These are phyloP conservation scores for Diacronema lutheri DNA, from an alignment of 78 protist genomes.

Conservation along the genomic window DNA sequence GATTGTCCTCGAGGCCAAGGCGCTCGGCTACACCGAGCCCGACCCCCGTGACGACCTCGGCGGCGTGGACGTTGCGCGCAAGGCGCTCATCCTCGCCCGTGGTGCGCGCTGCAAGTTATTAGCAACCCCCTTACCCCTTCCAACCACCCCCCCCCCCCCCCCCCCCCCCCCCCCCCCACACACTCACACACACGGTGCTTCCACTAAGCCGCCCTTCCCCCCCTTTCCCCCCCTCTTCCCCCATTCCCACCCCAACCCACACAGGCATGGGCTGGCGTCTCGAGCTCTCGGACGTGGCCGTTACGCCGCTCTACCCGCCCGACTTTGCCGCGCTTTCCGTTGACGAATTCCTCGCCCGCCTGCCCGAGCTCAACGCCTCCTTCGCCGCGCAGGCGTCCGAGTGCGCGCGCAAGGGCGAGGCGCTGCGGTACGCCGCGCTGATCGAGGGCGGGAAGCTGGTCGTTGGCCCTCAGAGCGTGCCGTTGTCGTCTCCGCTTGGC, in stretches of 20 bases:
- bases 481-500: neutral
- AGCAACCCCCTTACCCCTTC: too few species aligned
- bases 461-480: neutral
- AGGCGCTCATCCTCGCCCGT: conserved; percentile 56
- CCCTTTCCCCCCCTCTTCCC: too few species aligned
- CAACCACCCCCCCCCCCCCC: neutral
- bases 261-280: conserved; percentile 19
- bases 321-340: neutral
- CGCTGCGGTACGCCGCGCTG: neutral
- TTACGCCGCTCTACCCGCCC: neutral
- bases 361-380: neutral
- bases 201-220: too few species aligned
- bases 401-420: neutral
- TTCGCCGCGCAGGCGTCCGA: neutral
- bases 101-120: too few species aligned
- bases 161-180: neutral
- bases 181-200: too few species aligned
- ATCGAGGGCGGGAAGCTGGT: neutral
- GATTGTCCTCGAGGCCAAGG: conserved; percentile 31
- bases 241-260: too few species aligned
- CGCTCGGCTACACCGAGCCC: conserved; percentile 70
- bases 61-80: conserved; percentile 78
- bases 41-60: conserved; percentile 78
- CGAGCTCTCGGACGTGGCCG: conserved; percentile 18
- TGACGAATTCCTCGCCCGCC: neutral